Evolutionary conservation across 768 basidiomycete genomes (phyloP).

Genomic region (Macrolepiota dolichaula): DNA sequence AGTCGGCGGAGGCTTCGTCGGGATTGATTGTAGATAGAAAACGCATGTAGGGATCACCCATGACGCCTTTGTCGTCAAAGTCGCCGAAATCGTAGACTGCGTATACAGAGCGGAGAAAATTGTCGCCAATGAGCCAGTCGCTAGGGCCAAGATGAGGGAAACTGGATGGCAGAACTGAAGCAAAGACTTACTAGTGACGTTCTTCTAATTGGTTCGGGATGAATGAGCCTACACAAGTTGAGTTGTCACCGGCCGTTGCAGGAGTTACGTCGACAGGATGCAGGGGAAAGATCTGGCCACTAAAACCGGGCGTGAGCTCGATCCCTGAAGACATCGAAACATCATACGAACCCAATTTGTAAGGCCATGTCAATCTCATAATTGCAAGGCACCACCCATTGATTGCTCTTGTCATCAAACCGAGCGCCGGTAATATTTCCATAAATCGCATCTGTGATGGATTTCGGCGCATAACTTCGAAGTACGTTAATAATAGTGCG

Average conservation of each 20-base stretch:
- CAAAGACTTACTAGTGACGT: conserved; percentile 57
- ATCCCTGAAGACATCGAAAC: background rate
- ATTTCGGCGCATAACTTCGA: conserved; percentile 65
- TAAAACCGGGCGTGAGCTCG: conserved; percentile 23
- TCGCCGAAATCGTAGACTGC: conserved; percentile 85
- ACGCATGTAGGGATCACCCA: conserved; percentile 79
- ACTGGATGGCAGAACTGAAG: background rate
- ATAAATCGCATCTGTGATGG: conserved; percentile 69
- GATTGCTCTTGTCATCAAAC: conserved; percentile 46
- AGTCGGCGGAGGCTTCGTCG: conserved; percentile 65
- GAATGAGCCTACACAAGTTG: conserved; percentile 71
- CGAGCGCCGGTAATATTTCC: conserved; percentile 58
- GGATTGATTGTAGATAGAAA: conserved; percentile 69
- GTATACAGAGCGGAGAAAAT: conserved; percentile 79
- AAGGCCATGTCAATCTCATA: conserved; percentile 76
- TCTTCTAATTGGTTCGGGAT: conserved; percentile 59
- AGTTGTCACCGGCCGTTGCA: conserved; percentile 36
- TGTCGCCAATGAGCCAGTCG: conserved; percentile 83
- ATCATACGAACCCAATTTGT: conserved; percentile 61
- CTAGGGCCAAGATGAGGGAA: conserved; percentile 30
- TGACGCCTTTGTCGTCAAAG: conserved; percentile 56
- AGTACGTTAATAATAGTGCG: background rate
- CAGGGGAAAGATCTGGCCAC: conserved; percentile 71
- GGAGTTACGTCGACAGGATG: conserved; percentile 78
- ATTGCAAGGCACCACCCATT: conserved; percentile 75